A percentile compares a stretch with the other conserved stretches of the same genome.
Evolutionary conservation across 768 basidiomycete genomes (phyloP).

Genomic region (Mycena rosella): DNA sequence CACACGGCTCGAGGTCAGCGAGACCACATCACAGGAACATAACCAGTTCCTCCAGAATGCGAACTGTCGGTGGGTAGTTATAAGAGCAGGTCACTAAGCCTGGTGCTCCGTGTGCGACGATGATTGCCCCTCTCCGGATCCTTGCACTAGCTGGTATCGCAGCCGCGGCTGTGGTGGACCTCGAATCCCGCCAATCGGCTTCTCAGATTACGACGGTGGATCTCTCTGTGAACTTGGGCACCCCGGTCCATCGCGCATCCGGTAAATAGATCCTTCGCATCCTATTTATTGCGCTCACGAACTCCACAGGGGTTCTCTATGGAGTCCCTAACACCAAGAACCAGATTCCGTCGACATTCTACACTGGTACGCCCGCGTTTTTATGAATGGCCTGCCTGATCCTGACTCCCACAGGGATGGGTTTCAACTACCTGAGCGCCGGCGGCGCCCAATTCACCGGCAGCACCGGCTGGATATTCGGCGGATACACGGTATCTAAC

Average conservation of each 20-base stretch:
- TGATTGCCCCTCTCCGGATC: constrained; percentile 13
- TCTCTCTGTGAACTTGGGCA: constrained; percentile 26
- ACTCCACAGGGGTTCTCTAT: constrained; percentile 26
- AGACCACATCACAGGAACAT: too few species aligned
- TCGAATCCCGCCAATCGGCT: constrained; percentile 26
- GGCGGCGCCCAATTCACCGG: constrained; percentile 36
- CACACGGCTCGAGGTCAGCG: too few species aligned
- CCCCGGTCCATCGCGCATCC: constrained; percentile 29
- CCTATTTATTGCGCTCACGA: neutral
- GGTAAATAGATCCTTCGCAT: neutral
- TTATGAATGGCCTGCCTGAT: neutral
- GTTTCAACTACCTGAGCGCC: constrained; percentile 40
- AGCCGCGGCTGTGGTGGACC: constrained; percentile 23
- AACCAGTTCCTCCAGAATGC: too few species aligned
- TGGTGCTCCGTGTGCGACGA: neutral
- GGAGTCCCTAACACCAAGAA: constrained; percentile 33
- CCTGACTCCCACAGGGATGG: constrained; percentile 30
- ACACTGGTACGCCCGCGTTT: constrained; percentile 22
- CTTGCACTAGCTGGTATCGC: constrained; percentile 11
- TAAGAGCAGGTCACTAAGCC: too few species aligned
- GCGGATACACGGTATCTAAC: constrained; percentile 27
- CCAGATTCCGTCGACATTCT: constrained; percentile 31
- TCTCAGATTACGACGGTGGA: constrained; percentile 33
- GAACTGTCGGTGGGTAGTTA: too few species aligned
- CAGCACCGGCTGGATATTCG: constrained; percentile 38